Evolutionary conservation across 2,329 filamentous ascomycete genomes (phyloP), one percentile per base, ranked within the genome.

Genomic region (Chalara sp.): DNA sequence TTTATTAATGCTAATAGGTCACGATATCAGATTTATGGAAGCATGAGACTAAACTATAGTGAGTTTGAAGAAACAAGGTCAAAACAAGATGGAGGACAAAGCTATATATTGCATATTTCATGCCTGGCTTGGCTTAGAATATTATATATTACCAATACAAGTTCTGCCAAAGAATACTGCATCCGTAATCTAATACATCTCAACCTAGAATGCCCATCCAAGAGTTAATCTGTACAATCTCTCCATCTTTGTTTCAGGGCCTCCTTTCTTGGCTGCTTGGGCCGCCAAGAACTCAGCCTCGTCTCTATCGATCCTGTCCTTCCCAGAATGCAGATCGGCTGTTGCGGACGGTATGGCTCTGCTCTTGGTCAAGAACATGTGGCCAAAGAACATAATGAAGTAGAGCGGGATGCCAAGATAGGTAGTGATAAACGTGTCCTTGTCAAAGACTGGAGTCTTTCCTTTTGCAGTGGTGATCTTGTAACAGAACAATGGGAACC

Each of bases 401-500:
- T 84, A 86, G 1, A 85, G 67, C 0, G 81, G 80, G 50, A 86
- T 84, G 29, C 80, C 81, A 2, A 80, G 65, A 60, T 84, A 84
- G 13, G 79, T 77, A 0, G 79, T 83, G 58, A 86, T 74, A 65
- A 86, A 85, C 58, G 76, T 81, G 69, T 80, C 80, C 68, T 80
- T 80, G 63, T 85, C 78, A 55, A 84, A 86, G 29, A 40, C 46
- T 1, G 73, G 76, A 50, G 72, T 79, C 12, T 72, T 72, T 48
- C 74, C 80, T 73, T 41, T 41, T 4, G 29, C 21, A 2, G 51
- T 29, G 8, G 52, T 54, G 13, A 13, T 47, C 21, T 54, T 54
- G n/a, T 52, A 54, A 31, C 50, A 52, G 67, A 93, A 93, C 53
- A 86, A 83, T 50, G 80, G 75, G 68, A 82, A 93, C 74, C 90